Evolutionary conservation across 78 protist species (phyloP).

Genomic region (Chrysochromulina parva): DNA sequence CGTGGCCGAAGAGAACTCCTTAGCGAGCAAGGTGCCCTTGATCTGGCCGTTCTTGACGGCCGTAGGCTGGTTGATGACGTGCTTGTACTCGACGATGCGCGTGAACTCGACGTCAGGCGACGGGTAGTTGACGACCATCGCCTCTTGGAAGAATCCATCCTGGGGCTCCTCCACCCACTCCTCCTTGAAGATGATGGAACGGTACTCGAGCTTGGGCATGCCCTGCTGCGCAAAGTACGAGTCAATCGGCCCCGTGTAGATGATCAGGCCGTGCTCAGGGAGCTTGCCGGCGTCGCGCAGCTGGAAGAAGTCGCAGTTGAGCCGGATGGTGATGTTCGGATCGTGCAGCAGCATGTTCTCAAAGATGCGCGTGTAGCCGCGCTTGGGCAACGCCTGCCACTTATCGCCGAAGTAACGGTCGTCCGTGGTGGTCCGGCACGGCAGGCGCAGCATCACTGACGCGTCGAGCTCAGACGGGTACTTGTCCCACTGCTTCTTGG

Average conservation of each 20-base stretch:
- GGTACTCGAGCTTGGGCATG: conserved; percentile 51
- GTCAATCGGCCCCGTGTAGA: conserved; percentile 63
- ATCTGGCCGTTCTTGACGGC: conserved; percentile 11
- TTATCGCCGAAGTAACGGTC: conserved; percentile 44
- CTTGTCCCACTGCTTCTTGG: conserved; percentile 61
- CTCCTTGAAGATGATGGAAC: conserved; percentile 42
- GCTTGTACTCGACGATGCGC: conserved; percentile 52
- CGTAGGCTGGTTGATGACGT: conserved; percentile 39
- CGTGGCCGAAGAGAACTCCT: conserved; percentile 38
- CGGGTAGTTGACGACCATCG: conserved; percentile 52
- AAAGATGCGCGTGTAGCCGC: conserved; percentile 48
- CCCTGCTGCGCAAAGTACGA: conserved; percentile 45
- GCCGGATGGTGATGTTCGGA: conserved; percentile 13
- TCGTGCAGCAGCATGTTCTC: conserved; percentile 45
- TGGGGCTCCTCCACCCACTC: conserved; percentile 16
- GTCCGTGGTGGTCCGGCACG: conserved; percentile 43
- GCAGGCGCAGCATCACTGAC: conserved; percentile 47
- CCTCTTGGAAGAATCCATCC: conserved; percentile 46
- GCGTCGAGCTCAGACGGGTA: conserved; percentile 55
- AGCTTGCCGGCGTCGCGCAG: background rate
- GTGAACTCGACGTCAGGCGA: conserved; percentile 37
- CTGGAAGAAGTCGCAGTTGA: conserved; percentile 44
- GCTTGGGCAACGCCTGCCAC: conserved; percentile 31
- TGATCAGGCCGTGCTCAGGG: conserved; percentile 23
- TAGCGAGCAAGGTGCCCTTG: background rate